Evolutionary conservation across 805 yeast genomes (phyloP).

Genomic region (Vanderwaltozyma verrucispora): DNA sequence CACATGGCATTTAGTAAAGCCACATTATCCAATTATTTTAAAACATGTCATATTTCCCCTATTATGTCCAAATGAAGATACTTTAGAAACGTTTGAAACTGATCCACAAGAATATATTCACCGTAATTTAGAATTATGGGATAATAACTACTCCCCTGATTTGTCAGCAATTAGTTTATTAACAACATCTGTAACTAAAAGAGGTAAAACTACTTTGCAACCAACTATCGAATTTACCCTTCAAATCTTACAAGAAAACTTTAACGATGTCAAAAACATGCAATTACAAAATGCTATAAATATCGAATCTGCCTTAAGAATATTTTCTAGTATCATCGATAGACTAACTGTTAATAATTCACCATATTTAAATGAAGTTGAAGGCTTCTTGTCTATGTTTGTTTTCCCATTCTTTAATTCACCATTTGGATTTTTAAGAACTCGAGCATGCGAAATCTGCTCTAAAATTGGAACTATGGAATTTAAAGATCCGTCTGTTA

Average conservation of each 20-base stretch:
- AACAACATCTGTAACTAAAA: conserved; percentile 58
- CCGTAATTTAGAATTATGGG: conserved; percentile 51
- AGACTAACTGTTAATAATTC: conserved; percentile 45
- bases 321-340: conserved; percentile 63
- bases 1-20: conserved; percentile 59
- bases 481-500: conserved; percentile 33
- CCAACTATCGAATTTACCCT: conserved; percentile 54
- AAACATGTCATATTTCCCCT: conserved; percentile 68
- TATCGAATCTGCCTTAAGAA: conserved; percentile 70
- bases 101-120: conserved; percentile 88
- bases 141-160: conserved; percentile 61
- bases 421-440: conserved; percentile 55
- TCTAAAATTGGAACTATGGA: conserved; percentile 55
- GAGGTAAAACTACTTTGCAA: conserved; percentile 49
- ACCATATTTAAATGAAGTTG: conserved; percentile 55
- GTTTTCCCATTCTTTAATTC: conserved; percentile 67
- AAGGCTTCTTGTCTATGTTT: conserved; percentile 47
- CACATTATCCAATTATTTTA: conserved; percentile 54
- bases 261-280: conserved; percentile 15
- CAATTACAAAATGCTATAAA: conserved; percentile 46
- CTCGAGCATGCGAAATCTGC: conserved; percentile 60
- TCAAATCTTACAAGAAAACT: conserved; percentile 31
- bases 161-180: conserved; percentile 69
- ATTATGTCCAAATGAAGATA: conserved; percentile 56
- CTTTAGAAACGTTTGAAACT: conserved; percentile 64